Percentiles rank a stretch among this genome's conserved stretches.
phyloP scores from a whole-genome alignment of 768 basidiomycete species.

The Amyloporia xantha region DNA sequence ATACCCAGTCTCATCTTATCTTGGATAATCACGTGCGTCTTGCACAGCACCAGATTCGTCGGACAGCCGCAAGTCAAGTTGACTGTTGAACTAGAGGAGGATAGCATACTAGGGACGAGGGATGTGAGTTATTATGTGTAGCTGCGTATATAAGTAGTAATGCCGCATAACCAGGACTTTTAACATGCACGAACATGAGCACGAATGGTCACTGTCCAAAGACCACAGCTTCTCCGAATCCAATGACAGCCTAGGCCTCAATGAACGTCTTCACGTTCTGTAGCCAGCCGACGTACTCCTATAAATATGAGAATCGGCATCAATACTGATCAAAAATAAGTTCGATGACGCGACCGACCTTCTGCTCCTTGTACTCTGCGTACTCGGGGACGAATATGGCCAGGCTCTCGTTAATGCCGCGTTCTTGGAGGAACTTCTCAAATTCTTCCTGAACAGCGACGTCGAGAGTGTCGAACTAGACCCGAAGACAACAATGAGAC shows the following conservation, averaged over 20 bases:
- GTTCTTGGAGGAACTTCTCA: constrained; percentile 82
- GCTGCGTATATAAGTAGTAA: neutral
- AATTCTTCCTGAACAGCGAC: constrained; percentile 84
- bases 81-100: no score
- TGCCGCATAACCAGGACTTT: neutral
- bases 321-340: constrained; percentile 1
- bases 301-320: no score
- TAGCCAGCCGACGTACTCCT: constrained; percentile 95
- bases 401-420: constrained; percentile 77
- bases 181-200: neutral
- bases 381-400: constrained; percentile 88
- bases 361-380: constrained; percentile 88
- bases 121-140: neutral
- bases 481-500: no score
- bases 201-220: no score
- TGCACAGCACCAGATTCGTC: no score
- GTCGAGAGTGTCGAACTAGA: constrained; percentile 86
- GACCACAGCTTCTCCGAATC: no score
- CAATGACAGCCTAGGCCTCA: constrained; percentile 42
- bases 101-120: neutral
- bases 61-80: no score
- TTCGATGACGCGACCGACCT: constrained; percentile 37
- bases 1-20: no score
- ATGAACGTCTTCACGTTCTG: constrained; percentile 76
- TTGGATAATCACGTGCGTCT: no score